Base-by-base conservation (phyloP, 176 grass and related monocot species). In the Musa acuminata region DNA sequence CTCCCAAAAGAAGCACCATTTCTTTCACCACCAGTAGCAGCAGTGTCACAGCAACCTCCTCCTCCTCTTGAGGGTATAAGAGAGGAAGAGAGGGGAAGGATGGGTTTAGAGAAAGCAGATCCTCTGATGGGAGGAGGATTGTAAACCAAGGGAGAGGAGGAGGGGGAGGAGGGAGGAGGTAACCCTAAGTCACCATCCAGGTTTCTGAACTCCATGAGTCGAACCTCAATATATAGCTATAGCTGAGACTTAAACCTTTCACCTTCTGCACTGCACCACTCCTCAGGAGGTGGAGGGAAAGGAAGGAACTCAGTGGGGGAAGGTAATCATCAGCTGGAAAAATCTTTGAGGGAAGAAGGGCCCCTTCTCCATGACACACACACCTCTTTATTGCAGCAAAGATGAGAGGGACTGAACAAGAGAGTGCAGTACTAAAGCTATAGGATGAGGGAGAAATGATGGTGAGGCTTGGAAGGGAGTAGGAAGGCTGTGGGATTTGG, bases 141-240 rank as follows among this genome's bases (percentile, higher is more conserved):
- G 48, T 67, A 78, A 53, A 64, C 67, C 35, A 71, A 62, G 9
- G 77, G 25, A 17, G 54, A 51, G 12, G 64, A 1, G 24, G 63
- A 29, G 25, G 63, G 43, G 3, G 63, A 67, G 3, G 64, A 67
- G 64, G 20, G 25, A 14, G 77, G 49, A 58, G 60, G 69, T 2
- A 51, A 17, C 43, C 49, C 49, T 13, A 72, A 1, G 2, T 72
- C 69, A 35, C 14, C 59, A 53, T 72, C 69, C 3, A 9, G 75
- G 63, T 67, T 52, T 19, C 62, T 90, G 78, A 87, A 55, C 2
- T 60, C 81, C 43, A 52, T 62, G 49, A 83, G 59, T 43, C 21
- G 2, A 13, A 72, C 49, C 22, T 3, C 35, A 10, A 51, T 11
- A 11, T 10, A 17, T 20, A 9, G 3, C 49, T 20, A 43, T 43